Evolutionary conservation across 192 early-diverging fungal genomes (phyloP), one percentile per base, ranked within the genome.

Genomic region (Chytriomyces confervae): DNA sequence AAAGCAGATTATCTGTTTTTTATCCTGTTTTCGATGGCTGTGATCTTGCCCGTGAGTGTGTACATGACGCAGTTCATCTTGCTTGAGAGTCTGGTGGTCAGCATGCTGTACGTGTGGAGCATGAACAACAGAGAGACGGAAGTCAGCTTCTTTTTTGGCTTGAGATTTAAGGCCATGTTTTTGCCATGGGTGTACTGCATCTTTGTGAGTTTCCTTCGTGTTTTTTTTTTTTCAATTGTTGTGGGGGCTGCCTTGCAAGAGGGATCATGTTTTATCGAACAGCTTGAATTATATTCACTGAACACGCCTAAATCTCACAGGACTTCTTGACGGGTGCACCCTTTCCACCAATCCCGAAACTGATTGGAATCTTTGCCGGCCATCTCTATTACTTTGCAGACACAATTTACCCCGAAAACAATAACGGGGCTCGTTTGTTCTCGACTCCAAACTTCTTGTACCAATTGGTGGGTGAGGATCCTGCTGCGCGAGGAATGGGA

Each of bases 1-100:
- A 86, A 89, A 27, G 94, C 93, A 4, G 96, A 97, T 81, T 95
- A 92, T 77, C 86, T 90, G 11, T 95, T 89, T 79, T 95, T 94
- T 49, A 50, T 94, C 23, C 27, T 92, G 27, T 90, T 95, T 64
- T 83, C 84, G 69, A 83, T 86, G 74, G 65, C 76, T 36, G n/a
- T 77, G 23, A 84, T 87, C 27, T 18, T 84, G 62, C 73, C 62
- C 10, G 16, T 67, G 43, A 16, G 36, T 18, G 8, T 69, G 69
- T 80, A 82, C 62, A 67, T 78, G 23, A 51, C 48, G 27, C 48
- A 83, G 16, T 6, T 70, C n/a, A 60, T 85, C 6, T 73, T 93
- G 13, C 80, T 79, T 62, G 83, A 89, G 16, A 84, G 83, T 6
- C 77, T 95, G 18, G 61, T 89, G 62, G 76, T 94, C 80, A 77